Base-by-base conservation (phyloP, 1,284 basidiomycete species). In the Fomitopsis betulina region DNA sequence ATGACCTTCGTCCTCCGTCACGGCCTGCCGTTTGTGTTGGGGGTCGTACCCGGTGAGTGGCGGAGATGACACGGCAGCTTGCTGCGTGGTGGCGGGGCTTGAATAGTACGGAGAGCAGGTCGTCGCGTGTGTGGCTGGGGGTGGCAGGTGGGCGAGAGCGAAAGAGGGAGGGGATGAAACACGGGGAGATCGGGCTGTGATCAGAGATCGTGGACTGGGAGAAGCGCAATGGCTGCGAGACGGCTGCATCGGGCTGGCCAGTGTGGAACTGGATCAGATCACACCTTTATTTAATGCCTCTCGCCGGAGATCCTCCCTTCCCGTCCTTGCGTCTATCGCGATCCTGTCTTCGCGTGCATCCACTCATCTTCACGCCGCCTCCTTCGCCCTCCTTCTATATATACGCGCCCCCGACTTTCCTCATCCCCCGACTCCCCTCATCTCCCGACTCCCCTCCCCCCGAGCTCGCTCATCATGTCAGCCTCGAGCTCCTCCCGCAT, bases 401-500 rank as follows among this genome's bases (percentile, higher is more conserved):
- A 58, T 53, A 50, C 51, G 38, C 57, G 33, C 43, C 45, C 53
- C 33, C 53, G 45, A 35, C 53, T 12, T 47, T 53, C 49, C 57
- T 38, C 27, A 10, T 37, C 51, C 13, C 38, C 27, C 54, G 35
- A 23, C 23, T 35, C 53, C 43, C 42, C 57, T n/a, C 52, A 49
- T 53, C 51, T n/a, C n/a, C n/a, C n/a, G n/a, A n/a, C 50, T 21
- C 42, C 45, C 33, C 56, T 25, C 55, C 15, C n/a, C 37, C 15
- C 42, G 51, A 39, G 40, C 42, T 27, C 54, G 23, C 53, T 32
- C 57, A 55, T 62, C 54, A 64, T 64, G 62, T 58, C 61, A 39
- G 35, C 58, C 60, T 62, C 67, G 53, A 51, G 49, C 49, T 55
- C 60, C 54, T 54, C 58, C 52, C 66, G 62, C 59, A 62, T 59